Base-by-base conservation (phyloP, 129 eudicot genomes). In the Lactuca saligna region DNA sequence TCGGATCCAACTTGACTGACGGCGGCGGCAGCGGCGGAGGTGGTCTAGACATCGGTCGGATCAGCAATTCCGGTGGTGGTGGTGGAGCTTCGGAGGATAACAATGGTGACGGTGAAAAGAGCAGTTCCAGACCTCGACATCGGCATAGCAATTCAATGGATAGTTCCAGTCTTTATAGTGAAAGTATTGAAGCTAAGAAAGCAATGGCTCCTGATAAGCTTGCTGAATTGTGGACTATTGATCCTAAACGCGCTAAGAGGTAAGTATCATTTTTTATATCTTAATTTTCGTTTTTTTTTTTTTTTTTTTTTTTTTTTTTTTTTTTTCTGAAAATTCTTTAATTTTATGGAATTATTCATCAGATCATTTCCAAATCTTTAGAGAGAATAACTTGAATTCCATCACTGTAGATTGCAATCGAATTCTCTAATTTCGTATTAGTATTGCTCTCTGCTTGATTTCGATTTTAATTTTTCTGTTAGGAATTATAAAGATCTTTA, bases 211-310 rank as follows among this genome's bases (percentile, higher is more conserved):
- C 97, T 60, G 92, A 85, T 59, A 83, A 91, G 80, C 86, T 91
- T 54, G 97, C 93, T 64, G 93, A 91, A 61, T 72, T 91, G 59
- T 85, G 92, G 97, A 62, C 80, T 33, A 53, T 85, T 75, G 97
- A 91, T 88, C 97, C 96, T 14, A 91, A 91, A 50, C 82, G 96
- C 8, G 97, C 97, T 59, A 91, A 91, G 83, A 85, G 97, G 97
- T 91, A 71, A 5, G 20, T 6, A 9, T 38, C 46, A 32, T 54
- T 62, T 15, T 2, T n/a, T 16, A 3, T 12, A 9, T 17, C 2
- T 35, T 33, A 61, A 5, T 53, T 68, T 37, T 13, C 50, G 33
- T 66, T 33, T 31, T 8, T 8, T 8, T 48, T 66, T 20, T 31
- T 1, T 48, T 33, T 31, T 8, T 8, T 8, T 48, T 66, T 20